Evolutionary conservation across 2,329 filamentous ascomycete species (phyloP).

Genomic region (Alternaria arbusti): DNA sequence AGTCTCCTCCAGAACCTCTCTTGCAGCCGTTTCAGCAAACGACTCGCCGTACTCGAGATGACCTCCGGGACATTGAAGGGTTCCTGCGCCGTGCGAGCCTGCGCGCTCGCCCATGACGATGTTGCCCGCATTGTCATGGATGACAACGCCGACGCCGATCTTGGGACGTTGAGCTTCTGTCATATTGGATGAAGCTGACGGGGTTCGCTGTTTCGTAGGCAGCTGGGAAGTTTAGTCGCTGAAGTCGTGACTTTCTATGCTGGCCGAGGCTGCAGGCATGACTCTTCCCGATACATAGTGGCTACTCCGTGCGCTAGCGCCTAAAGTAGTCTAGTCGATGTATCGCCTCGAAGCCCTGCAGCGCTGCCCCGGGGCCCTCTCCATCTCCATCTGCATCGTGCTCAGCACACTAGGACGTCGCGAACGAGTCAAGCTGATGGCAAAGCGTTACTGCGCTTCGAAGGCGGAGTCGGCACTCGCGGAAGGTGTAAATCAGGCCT

Average conservation of each 20-base stretch:
- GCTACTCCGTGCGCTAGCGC: not conserved
- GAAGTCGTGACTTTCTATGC: not conserved
- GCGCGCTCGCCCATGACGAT: conserved; percentile 58
- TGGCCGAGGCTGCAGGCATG: not conserved
- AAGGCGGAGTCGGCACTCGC: conserved; percentile 3
- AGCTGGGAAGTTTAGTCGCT: not conserved
- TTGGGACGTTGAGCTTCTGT: conserved; percentile 37
- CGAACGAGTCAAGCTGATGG: not conserved
- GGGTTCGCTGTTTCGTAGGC: not conserved
- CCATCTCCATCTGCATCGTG: not conserved
- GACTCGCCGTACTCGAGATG: conserved; percentile 75
- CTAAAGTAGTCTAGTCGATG: not conserved
- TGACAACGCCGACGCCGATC: conserved; percentile 59
- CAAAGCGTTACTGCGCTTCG: not conserved
- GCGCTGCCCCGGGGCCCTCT: not conserved
- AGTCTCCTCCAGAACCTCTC: conserved; percentile 76
- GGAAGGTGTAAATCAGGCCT: not conserved
- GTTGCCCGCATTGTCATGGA: conserved; percentile 50
- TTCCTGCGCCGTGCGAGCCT: conserved; percentile 54
- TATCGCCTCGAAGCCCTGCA: not conserved
- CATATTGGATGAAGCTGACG: conserved; percentile 11
- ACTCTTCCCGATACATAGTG: not conserved
- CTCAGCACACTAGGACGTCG: not conserved
- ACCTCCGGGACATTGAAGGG: conserved; percentile 73
- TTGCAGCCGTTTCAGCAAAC: conserved; percentile 65